Conservation (phyloP, 306 rosid genomes). For the Quercus glauca region DNA sequence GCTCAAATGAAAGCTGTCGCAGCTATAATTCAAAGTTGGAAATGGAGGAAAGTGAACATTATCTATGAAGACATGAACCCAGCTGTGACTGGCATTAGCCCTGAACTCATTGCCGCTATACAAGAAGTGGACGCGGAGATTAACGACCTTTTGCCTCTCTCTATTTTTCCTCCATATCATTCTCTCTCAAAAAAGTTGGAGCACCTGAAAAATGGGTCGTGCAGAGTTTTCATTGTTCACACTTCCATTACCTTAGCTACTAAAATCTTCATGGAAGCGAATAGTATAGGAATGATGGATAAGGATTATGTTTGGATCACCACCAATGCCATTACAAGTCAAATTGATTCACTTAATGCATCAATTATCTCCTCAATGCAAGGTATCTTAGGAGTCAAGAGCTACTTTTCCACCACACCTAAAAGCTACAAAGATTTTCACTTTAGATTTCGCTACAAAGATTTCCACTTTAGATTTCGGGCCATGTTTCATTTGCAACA, state of each 20-base stretch:
- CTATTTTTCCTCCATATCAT: not conserved
- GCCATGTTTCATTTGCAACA: not conserved
- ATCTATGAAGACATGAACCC: constrained; percentile 20
- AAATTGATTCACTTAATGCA: not conserved
- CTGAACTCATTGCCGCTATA: not conserved
- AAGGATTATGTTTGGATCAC: constrained; percentile 4
- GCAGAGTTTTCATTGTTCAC: constrained; percentile 19
- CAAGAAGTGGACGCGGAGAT: constrained; percentile 2
- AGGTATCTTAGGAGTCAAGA: not conserved
- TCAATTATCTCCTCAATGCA: not conserved
- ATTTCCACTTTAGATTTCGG: not conserved
- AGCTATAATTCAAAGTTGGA: constrained; percentile 18
- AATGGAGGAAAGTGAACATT: constrained; percentile 19
- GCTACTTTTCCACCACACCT: not conserved
- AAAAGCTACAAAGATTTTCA: not conserved
- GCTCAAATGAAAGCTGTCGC: constrained; percentile 20
- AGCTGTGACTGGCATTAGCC: not conserved
- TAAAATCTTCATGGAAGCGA: not conserved
- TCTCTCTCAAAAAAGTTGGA: not conserved
- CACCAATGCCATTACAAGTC: not conserved
- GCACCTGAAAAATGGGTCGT: not conserved
- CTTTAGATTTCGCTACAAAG: not conserved
- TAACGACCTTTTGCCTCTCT: not conserved
- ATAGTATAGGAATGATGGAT: not conserved
- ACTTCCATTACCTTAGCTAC: not conserved